Evolutionary conservation across 164 flowering plant species (phyloP), one percentile per base, ranked within the genome.

Genomic region (Vitis rotundifolia): DNA sequence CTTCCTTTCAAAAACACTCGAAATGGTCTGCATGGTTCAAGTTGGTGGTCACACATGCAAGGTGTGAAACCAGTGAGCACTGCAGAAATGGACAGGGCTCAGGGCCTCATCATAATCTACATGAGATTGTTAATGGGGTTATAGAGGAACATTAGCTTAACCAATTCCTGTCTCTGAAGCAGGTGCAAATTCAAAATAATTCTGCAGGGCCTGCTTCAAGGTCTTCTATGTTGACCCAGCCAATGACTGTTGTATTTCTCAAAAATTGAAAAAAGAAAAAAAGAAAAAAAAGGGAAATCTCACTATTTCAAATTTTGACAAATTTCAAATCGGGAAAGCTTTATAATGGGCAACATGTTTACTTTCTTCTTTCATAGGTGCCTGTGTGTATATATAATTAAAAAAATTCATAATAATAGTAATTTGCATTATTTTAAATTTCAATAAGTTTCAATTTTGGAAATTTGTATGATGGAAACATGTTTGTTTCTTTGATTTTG

Each of bases 151-250:
- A 66, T 65, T 78, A 77, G 58, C 55, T 76, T 26, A 85, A 66
- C 68, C 78, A 80, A 52, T 77, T 72, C 61, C 92, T 80, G 68
- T 68, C 78, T 8, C 93, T 86, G 72, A 88, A 85, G 82, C 86
- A 82, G 60, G 74, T 66, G 28, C 88, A 68, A 63, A 86, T 81
- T 83, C 93, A 93, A 64, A 86, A 91, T 69, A 91, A 93, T 77
- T 90, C 91, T 59, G 49, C 90, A 0, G 91, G 85, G 54, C 86
- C 85, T 2, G 74, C 86, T 5, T 81, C 93, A 47, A 80, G 85
- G 76, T 73, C 88, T 12, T 48, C 87, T 18, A 64, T 67, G 47
- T 61, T 79, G 3, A 28, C 82, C 9, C 78, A 84, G 56, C 77
- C 82, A 13, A 57, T 29, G 11, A 76, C 70, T 67, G 78, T 70